Base-by-base conservation (phyloP, 2,329 filamentous ascomycete genomes). In the Fulvia fulva region DNA sequence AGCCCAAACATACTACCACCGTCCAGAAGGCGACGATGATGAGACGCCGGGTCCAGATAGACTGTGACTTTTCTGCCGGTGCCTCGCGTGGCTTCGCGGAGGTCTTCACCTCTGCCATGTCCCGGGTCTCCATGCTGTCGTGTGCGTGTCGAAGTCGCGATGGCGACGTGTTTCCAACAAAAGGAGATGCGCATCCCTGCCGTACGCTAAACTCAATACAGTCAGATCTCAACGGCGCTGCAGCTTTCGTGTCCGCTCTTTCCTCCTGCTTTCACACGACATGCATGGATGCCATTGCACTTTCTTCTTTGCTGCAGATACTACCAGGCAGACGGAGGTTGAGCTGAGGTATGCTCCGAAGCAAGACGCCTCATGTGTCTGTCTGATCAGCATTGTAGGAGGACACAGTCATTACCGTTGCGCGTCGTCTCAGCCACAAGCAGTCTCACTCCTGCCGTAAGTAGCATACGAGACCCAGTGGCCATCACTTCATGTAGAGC, bases 1-100 rank as follows among this genome's bases (percentile, higher is more conserved):
- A 74, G 2, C 94, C 94, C 5, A 99, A 77, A 28, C 88, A 82
- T 6, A 96, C 72, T 6, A 96, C 90, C 37, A 97, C 85, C 5
- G 86, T 78, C 94, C 94, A 99, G 75, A 97, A 97, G 8, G 93
- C 93, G 61, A 89, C 73, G 62, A 99, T 86, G 52, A 97, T 88
- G 62, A 81, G 80, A 50, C 85, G 84, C 55, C 94, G 87, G 58
- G 87, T 84, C 70, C 83, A 84, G 53, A 87, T 79, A 63, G 88
- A 86, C 65, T 87, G 81, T 21, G 83, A 76, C 63, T 85, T 87
- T 77, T 97, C 92, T 28, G 90, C 87, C 37, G 92, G 90, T 22
- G 45, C n/a, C 28, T 55, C 54, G 2, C 45, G 21, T 9, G 59
- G 21, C 28, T 28, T 14, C 11, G 43, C 28, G 2, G 45, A 23